Evolutionary conservation across 1,284 basidiomycete genomes (phyloP).

Genomic region (Trametes polyzona): DNA sequence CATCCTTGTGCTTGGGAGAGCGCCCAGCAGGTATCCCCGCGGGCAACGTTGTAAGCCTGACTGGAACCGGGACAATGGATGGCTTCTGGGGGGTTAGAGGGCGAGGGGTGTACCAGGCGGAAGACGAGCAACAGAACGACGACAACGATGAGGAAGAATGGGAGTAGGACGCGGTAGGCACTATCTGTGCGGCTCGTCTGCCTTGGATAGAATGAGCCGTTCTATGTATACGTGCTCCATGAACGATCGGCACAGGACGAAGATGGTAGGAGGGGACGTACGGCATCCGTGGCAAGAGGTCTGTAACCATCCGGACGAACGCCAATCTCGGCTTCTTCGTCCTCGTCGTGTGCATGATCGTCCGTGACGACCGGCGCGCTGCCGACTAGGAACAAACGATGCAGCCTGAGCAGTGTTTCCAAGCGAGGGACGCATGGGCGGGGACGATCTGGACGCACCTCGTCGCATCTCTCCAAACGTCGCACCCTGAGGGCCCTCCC

Average conservation of each 20-base stretch:
- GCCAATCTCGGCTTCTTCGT: constrained; percentile 55
- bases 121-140: constrained; percentile 68
- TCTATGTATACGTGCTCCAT: not conserved
- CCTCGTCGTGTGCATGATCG: constrained; percentile 23
- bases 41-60: constrained; percentile 52
- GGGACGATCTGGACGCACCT: constrained; percentile 33
- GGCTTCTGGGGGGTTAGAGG: constrained; percentile 33
- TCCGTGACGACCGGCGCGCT: constrained; percentile 24
- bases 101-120: constrained; percentile 57
- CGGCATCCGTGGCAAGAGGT: constrained; percentile 54
- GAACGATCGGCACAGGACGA: not conserved
- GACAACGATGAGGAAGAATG: constrained; percentile 73
- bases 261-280: constrained; percentile 39
- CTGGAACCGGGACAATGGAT: constrained; percentile 53
- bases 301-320: constrained; percentile 61
- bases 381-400: constrained; percentile 22
- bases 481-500: constrained; percentile 42
- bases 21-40: constrained; percentile 75
- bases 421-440: constrained; percentile 2
- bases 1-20: constrained; percentile 56
- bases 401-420: constrained; percentile 6
- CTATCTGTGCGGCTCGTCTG: constrained; percentile 29
- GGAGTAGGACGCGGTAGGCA: constrained; percentile 68
- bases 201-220: constrained; percentile 2
- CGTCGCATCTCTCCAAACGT: constrained; percentile 39